Base-by-base conservation (phyloP, 305 asterid genomes). In the Fraxinus nigra region DNA sequence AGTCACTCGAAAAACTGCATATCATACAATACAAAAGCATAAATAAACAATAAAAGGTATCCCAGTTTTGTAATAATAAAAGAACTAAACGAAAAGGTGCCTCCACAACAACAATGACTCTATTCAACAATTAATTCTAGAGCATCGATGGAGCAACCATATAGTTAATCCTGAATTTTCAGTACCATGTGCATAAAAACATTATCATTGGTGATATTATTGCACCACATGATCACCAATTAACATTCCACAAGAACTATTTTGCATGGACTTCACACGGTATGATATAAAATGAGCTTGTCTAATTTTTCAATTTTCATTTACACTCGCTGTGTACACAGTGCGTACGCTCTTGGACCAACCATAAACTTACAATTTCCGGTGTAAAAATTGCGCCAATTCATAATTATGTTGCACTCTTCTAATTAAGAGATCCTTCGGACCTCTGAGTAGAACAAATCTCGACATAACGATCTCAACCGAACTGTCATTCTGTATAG, bases 1-100 rank as follows among this genome's bases (percentile, higher is more conserved):
- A 90, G 72, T 89, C 87, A 79, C 90, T 90, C 51, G 94, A 92
- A 87, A 89, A 96, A 82, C 99, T 96, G 95, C 91, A 86, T 59
- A 80, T 78, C 78, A 77, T 65, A 79, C 81, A 85, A 48, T 69
- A 67, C 74, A 18, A 72, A 86, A 74, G 16, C 78, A 77, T 75
- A 46, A 85, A 81, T 75, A 80, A 72, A 77, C 9, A 30, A 77
- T 32, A 56, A 38, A 59, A 72, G 67, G 73, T 54, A 33, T 54
- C 84, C 40, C 82, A 30, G 70, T 34, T 67, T 48, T 56, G 59
- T 32, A 0, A n/a, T 28, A 78, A 72, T 35, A 9, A 67, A 37
- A 13, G 43, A 81, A 80, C 28, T 40, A 20, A 72, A 26, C 72
- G 61, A 82, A 79, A 77, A 69, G 69, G 20, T 28, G 61, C 61